Percentiles rank a stretch among this genome's conserved stretches.
Conservation (phyloP, 768 basidiomycete genomes). For the Tylopilus plumbeoviolaceoides region DNA sequence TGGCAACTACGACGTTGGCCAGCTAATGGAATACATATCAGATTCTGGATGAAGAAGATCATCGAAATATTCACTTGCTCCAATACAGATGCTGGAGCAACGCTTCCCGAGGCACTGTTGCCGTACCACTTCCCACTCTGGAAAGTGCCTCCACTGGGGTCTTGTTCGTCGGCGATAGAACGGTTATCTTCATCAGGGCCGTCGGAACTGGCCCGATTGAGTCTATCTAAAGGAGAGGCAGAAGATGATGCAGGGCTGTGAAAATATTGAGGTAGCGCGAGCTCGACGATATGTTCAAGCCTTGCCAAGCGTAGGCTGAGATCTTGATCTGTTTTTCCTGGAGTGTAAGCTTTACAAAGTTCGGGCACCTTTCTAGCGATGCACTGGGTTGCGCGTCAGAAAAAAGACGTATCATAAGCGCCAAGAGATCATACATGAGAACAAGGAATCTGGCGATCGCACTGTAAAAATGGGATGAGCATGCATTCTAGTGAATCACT, state of each 20-base stretch:
- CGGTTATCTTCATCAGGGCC: conserved; percentile 59
- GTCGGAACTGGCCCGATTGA: conserved; percentile 45
- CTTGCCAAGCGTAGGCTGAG: conserved; percentile 67
- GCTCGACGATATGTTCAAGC: conserved; percentile 77
- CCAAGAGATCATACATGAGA: conserved; percentile 58
- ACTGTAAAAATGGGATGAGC: conserved; percentile 42
- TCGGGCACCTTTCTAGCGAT: conserved; percentile 84
- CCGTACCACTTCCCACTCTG: conserved; percentile 88
- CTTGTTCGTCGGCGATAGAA: conserved; percentile 75
- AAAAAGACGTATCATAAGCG: conserved; percentile 2
- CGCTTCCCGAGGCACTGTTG: conserved; percentile 76
- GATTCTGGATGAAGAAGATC: conserved; percentile 11
- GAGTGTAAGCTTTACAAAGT: conserved; percentile 83
- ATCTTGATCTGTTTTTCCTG: conserved; percentile 83
- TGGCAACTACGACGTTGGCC: conserved; percentile 49
- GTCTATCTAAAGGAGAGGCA: conserved; percentile 32
- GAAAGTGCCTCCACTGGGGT: conserved; percentile 70
- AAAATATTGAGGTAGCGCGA: conserved; percentile 73
- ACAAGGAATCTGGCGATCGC: conserved; percentile 81
- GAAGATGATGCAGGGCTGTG: conserved; percentile 38
- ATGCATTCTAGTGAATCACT: conserved; percentile 10
- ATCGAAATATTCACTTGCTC: conserved; percentile 57
- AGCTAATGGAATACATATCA: conserved; percentile 37
- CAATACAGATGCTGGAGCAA: conserved; percentile 74
- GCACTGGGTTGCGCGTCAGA: conserved; percentile 45